These are phyloP conservation scores for Barnettozyma sp. DNA, from an alignment of 805 yeast genomes.

Conservation along the genomic window DNA sequence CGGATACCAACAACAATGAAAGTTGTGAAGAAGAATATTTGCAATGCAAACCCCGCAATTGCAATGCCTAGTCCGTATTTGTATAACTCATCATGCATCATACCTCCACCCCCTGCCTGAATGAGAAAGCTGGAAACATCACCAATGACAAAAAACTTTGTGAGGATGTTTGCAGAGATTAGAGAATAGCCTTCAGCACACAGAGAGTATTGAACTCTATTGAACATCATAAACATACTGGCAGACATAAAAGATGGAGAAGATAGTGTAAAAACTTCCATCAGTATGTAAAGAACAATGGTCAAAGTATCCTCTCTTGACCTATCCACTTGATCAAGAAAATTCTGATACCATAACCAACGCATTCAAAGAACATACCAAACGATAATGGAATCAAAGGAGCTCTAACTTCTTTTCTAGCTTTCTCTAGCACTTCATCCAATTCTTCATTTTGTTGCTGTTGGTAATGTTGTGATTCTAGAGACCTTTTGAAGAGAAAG, in stretches of 20 bases:
- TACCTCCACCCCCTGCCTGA: background rate
- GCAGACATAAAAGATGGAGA: slow-evolving; percentile 5
- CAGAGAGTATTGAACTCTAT: background rate
- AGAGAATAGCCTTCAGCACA: slow-evolving; percentile 1
- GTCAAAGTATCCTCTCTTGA: background rate
- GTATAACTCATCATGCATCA: background rate
- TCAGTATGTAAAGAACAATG: background rate
- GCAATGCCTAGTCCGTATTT: no score
- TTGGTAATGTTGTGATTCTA: no score
- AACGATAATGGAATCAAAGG: background rate
- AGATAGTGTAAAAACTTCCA: background rate
- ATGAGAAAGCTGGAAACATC: slow-evolving; percentile 4
- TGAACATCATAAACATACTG: slow-evolving; percentile 5
- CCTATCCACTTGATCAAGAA: no score
- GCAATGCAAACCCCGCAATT: slow-evolving; percentile 6
- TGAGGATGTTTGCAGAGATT: background rate
- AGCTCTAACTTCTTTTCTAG: no score
- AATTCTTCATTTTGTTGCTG: no score
- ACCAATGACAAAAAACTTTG: slow-evolving; percentile 4
- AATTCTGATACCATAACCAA: slow-evolving; percentile 1
- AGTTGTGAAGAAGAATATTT: slow-evolving; percentile 1
- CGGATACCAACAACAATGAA: slow-evolving; percentile 2
- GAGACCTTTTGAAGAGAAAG: no score
- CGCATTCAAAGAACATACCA: slow-evolving; percentile 3
- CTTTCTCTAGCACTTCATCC: no score